Base-by-base conservation (phyloP, 306 rosid genomes). In the Alnus rubra region DNA sequence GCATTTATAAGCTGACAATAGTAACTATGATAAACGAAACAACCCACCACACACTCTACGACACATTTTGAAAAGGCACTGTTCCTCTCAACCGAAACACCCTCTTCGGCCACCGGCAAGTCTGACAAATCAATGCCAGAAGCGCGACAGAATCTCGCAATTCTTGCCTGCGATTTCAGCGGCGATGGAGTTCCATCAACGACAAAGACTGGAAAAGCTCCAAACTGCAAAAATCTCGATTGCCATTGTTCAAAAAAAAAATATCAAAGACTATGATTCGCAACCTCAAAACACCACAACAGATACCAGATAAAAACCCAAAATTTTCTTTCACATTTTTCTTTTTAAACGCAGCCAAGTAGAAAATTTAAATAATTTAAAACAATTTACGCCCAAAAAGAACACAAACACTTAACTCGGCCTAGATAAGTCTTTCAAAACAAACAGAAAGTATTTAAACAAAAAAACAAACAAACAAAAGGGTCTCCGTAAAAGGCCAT, bases 101-200 rank as follows among this genome's bases (percentile, higher is more conserved):
- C 90, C 75, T 85, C 83, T 72, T 83, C 94, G 62, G 77, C 80
- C 58, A 77, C 90, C 1, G 91, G 94, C 71, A 91, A 75, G 84
- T 81, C 85, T 55, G 86, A 39, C 59, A 84, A 64, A 47, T 91
- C 92, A 75, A 93, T 84, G 77, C 98, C 97, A 54, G 97, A 88
- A 63, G 77, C 81, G 37, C 87, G 82, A 79, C 78, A 93, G 81
- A 88, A 95, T 77, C 96, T 83, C 3, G 90, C 83, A 78, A 81
- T 87, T 87, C 99, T 87, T 15, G 90, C 93, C 72, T 70, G 79
- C n/a, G 94, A 89, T 86, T 95, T 93, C 78, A 93, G 37, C 0
- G 83, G 93, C 0, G 98, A 93, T 2, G 99, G 94, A 75, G 86
- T 89, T 78, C 98, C 99, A 78, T 95, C 98, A 81, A 88, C 85